Evolutionary conservation across 2,329 filamentous ascomycete species (phyloP), one percentile per base, ranked within the genome.

Genomic region (Neonectria neomacrospora): DNA sequence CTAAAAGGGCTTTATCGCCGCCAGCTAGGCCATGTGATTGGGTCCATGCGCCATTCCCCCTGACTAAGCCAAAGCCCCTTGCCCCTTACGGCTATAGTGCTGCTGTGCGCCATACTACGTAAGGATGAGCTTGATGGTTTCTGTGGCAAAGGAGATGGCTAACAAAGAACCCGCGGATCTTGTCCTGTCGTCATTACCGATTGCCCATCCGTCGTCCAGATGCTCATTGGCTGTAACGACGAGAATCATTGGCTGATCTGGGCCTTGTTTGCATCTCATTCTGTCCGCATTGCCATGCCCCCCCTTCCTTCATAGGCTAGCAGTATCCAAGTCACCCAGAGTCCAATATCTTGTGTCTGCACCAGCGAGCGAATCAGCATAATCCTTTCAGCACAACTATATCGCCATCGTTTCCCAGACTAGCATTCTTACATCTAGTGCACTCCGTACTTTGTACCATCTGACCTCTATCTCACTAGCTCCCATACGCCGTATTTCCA

Each of bases 1-100:
- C 58, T 51, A 61, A 61, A 56, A 52, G 45, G 41, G 57, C 58
- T 56, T 23, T 28, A 44, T 52, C 28, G n/a, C 45, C 48, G 47
- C 58, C 52, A 52, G 18, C 28, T 16, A 9, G 5, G 23, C 28
- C 18, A 22, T 34, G 6, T 53, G 26, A 56, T 56, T 61, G 58
- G 58, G 14, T 56, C 47, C 22, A 28, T 14, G 22, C 34, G 34
- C 6, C 34, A n/a, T 28, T 18, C 45, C 48, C 47, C 53, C 58
- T 54, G 48, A 37, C 45, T 45, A 39, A 54, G 14, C 22, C 39
- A 12, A 30, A 26, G 10, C 34, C 30, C 54, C 7, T 44, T 42
- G 26, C 60, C 50, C 16, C 18, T 54, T 62, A 14, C 41, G 42
- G 8, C 16, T 50, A 16, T 48, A 53, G 47, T 4, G 30, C 18